A percentile compares a stretch with the other conserved stretches of the same genome.
phyloP scores from a whole-genome alignment of 495 filamentous ascomycete genomes.

The Thozetella sp. region DNA sequence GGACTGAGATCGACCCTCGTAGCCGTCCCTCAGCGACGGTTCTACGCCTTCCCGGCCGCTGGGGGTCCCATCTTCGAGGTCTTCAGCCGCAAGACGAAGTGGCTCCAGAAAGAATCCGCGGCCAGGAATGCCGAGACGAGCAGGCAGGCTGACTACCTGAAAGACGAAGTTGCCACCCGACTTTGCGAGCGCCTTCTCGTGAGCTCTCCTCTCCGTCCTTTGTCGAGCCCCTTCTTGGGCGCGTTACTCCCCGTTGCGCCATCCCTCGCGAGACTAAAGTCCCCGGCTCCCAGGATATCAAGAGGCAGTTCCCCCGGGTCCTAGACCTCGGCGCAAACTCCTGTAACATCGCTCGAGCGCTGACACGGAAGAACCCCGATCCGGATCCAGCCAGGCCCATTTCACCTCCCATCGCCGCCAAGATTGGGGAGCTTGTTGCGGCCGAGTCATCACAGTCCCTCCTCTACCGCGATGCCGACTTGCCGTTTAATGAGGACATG shows the following conservation, averaged over 20 bases:
- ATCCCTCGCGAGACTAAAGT: background rate
- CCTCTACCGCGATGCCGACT: conserved; percentile 78
- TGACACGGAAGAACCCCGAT: conserved; percentile 70
- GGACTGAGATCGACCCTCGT: background rate
- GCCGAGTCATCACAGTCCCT: conserved; percentile 78
- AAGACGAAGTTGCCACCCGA: conserved; percentile 85
- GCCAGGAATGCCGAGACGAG: conserved; percentile 70
- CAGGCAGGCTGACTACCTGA: conserved; percentile 84
- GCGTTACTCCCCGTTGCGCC: background rate
- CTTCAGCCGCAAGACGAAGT: conserved; percentile 88
- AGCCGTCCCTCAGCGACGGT: conserved; percentile 33
- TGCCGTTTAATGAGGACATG: conserved; percentile 75
- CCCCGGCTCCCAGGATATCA: conserved; percentile 70
- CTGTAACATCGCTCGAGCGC: conserved; percentile 85
- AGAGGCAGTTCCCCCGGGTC: conserved; percentile 78
- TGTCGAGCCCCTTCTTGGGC: background rate
- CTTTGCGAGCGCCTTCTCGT: conserved; percentile 88
- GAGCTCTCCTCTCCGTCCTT: conserved; percentile 15
- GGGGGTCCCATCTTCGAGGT: conserved; percentile 80
- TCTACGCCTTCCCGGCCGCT: conserved; percentile 76
- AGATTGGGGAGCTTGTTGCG: conserved; percentile 72
- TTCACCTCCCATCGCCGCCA: conserved; percentile 65
- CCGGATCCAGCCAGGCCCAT: conserved; percentile 47
- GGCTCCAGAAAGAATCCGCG: conserved; percentile 86
- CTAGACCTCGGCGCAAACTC: conserved; percentile 96